Conservation (phyloP, 73 alveolate genomes). For the Effrenium voratum region DNA sequence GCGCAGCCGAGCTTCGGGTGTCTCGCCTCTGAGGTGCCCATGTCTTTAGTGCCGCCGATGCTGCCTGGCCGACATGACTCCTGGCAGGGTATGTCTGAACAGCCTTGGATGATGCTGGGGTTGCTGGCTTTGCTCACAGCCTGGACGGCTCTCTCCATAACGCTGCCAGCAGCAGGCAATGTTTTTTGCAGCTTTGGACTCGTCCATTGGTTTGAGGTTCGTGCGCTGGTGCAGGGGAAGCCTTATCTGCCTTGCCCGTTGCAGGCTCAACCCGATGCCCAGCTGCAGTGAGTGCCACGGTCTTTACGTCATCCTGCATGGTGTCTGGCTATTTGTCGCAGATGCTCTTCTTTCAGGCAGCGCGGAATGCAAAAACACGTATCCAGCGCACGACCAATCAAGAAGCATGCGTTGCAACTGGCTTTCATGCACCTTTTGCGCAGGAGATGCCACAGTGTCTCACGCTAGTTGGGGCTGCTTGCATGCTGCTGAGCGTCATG, state of each 20-base stretch:
- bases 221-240: too few relatives aligned
- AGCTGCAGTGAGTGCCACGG: slow-evolving; percentile 77
- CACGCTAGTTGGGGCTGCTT: slow-evolving; percentile 50
- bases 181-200: too few relatives aligned
- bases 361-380: too few relatives aligned
- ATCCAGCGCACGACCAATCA: too few relatives aligned
- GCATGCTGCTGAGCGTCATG: slow-evolving; percentile 62
- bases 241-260: slow-evolving; percentile 52
- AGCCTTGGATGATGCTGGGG: slow-evolving; percentile 46
- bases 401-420: too few relatives aligned
- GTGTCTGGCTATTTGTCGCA: slow-evolving; percentile 62
- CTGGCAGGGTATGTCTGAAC: not conserved
- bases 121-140: slow-evolving; percentile 1
- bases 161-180: slow-evolving; percentile 23
- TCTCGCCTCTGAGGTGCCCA: too few relatives aligned
- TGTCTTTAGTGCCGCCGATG: slow-evolving; percentile 46
- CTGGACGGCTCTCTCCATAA: slow-evolving; percentile 51
- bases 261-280: slow-evolving; percentile 84
- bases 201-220: too few relatives aligned
- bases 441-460: slow-evolving; percentile 16
- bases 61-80: not conserved
- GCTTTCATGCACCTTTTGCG: too few relatives aligned
- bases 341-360: slow-evolving; percentile 2
- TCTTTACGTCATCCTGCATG: slow-evolving; percentile 61
- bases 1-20: too few relatives aligned